Conservation (phyloP, 2,329 filamentous ascomycete genomes). For the Claviceps maximensis region DNA sequence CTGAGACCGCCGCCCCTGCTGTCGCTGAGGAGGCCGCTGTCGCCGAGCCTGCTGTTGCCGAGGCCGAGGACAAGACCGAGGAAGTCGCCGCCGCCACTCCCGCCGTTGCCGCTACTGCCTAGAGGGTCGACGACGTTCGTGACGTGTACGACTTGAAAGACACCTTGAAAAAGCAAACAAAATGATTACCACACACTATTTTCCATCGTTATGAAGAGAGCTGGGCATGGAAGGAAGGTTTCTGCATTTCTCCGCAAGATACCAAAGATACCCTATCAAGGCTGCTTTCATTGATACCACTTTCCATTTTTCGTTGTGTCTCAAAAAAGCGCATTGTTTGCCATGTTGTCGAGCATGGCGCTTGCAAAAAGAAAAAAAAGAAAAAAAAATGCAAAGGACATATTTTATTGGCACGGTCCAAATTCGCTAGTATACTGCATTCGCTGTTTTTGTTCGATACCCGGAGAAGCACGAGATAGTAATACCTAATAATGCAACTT, state of each 20-base stretch:
- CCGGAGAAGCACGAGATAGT: constrained; percentile 24
- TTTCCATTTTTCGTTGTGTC: constrained; percentile 19
- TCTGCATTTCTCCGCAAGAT: constrained; percentile 41
- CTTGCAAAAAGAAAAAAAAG: constrained; percentile 12
- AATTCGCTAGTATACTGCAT: constrained; percentile 14
- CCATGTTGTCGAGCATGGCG: constrained; percentile 6
- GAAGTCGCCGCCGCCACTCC: constrained; percentile 28
- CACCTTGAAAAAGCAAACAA: constrained; percentile 9
- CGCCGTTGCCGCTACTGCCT: constrained; percentile 38
- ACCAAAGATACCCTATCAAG: constrained; percentile 41
- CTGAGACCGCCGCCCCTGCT: constrained; percentile 16
- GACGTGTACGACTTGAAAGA: constrained; percentile 14
- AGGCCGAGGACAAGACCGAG: constrained; percentile 29
- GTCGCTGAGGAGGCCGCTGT: constrained; percentile 14
- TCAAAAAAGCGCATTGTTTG: too few species aligned
- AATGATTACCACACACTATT: constrained; percentile 14
- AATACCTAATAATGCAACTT: constrained; percentile 32
- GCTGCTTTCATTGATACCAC: constrained; percentile 33
- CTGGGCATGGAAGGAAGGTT: constrained; percentile 33
- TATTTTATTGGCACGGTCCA: constrained; percentile 2
- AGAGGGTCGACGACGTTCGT: constrained; percentile 19
- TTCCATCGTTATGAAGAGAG: constrained; percentile 22
- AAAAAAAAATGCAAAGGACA: not conserved
- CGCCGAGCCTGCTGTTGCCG: constrained; percentile 14
- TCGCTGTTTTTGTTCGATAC: constrained; percentile 27